These are phyloP conservation scores for Collybia sordida DNA, from an alignment of 768 basidiomycete genomes.

Conservation along the genomic window DNA sequence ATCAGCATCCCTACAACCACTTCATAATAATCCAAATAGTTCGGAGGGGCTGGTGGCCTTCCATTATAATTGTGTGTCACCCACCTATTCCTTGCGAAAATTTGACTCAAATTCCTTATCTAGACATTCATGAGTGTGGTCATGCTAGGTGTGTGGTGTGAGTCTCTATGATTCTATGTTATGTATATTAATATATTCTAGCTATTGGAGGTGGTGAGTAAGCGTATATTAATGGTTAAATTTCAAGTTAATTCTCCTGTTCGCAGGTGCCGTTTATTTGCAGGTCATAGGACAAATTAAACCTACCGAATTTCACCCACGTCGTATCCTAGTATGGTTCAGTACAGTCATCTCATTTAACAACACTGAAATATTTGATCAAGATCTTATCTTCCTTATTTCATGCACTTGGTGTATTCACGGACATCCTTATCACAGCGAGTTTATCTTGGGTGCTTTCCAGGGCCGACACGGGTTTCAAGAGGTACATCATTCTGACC, in stretches of 20 bases:
- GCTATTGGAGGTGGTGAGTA: not conserved
- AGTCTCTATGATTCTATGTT: not conserved
- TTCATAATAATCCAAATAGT: not conserved
- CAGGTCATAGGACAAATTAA: not conserved
- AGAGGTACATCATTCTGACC: not conserved
- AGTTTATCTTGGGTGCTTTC: conserved; percentile 4
- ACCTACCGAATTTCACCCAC: no score
- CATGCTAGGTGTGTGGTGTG: not conserved
- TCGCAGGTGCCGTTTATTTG: not conserved
- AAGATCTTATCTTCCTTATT: conserved; percentile 1
- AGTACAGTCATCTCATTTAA: not conserved
- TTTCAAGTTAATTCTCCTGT: not conserved
- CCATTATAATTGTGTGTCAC: not conserved
- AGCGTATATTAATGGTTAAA: no score
- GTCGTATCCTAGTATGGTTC: not conserved
- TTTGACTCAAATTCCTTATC: not conserved
- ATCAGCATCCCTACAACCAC: not conserved
- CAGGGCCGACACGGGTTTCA: not conserved
- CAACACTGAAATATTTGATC: not conserved
- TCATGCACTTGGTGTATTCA: conserved; percentile 1
- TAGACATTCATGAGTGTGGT: not conserved
- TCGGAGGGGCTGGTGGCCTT: not conserved
- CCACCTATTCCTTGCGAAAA: not conserved
- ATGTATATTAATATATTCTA: not conserved
- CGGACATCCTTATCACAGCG: conserved; percentile 5